Evolutionary conservation across 495 filamentous ascomycete species (phyloP).

Genomic region (Xylaria telfairii): DNA sequence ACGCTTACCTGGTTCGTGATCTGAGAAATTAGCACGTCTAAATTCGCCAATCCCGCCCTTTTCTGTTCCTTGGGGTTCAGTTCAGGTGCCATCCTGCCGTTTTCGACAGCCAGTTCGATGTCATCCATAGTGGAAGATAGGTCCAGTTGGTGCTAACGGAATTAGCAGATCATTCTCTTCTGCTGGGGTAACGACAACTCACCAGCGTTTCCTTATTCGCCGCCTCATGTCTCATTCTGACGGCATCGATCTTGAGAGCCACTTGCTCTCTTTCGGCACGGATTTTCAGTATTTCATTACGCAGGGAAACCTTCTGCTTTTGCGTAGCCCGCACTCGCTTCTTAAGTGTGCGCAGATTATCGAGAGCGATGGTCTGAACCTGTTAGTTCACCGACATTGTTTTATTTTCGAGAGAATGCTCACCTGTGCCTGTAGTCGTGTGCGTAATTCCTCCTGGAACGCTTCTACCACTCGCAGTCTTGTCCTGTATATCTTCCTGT

Average conservation of each 20-base stretch:
- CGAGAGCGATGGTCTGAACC: constrained; percentile 61
- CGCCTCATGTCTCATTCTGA: constrained; percentile 64
- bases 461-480: constrained; percentile 69
- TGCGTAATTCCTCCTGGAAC: constrained; percentile 71
- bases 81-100: constrained; percentile 48
- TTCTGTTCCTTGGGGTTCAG: constrained; percentile 46
- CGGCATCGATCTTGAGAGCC: constrained; percentile 71
- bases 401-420: constrained; percentile 28
- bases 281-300: constrained; percentile 67
- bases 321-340: constrained; percentile 67
- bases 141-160: constrained; percentile 48
- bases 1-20: constrained; percentile 53
- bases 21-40: constrained; percentile 56
- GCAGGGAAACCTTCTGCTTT: constrained; percentile 67
- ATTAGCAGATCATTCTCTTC: constrained; percentile 20
- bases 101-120: constrained; percentile 60
- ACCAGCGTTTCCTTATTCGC: constrained; percentile 55
- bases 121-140: constrained; percentile 61
- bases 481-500: constrained; percentile 60
- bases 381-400: constrained; percentile 23
- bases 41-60: constrained; percentile 48
- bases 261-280: constrained; percentile 70
- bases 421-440: constrained; percentile 65
- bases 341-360: constrained; percentile 67
- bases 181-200: constrained; percentile 22